Base-by-base conservation (phyloP, 352 stramenopile species). In the Globisporangium spiculum region DNA sequence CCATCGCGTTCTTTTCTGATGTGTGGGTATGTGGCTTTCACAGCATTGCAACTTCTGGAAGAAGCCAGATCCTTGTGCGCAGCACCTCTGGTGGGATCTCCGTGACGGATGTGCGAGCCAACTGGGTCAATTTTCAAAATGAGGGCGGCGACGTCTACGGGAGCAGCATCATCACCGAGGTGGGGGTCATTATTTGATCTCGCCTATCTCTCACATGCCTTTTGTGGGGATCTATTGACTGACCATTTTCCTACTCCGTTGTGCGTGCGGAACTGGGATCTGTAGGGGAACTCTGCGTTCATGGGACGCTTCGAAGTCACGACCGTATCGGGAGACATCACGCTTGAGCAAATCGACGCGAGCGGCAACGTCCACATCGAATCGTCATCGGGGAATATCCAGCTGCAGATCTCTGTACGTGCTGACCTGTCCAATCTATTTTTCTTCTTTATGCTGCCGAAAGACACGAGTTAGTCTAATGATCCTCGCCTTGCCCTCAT, bases 331-430 rank as follows among this genome's bases (percentile, higher is more conserved):
- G 86, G 86, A 14, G 77, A 89, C 63, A 74, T 93, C 16, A 72
- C 69, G 4, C 70, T 93, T 18, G 20, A 79, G 55, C 78, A 89
- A 22, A 74, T 90, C 22, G 73, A 74, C 26, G 73, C 73, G 22
- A 81, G 73, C 32, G 86, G 86, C 44, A 81, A 72, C n/a, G 73
- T 91, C 10, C 83, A 88, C 50, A 60, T 92, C 44, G 86, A 93
- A 56, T 86, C 86, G 34, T 79, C 80, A 5, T 92, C 83, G 20
- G 86, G 86, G 14, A 80, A 77, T 65, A 84, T 92, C 54, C 71
- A 69, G 6, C 56, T 93, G 18, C 85, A 92, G 26, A 67, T 93
- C 8, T 73, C 73, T 44, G 75, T 84, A 34, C 58, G 65, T 58
- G 52, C 18, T 12, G 50, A 5, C 30, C 32, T 36, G 2, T 7